Conservation (phyloP, 2,329 filamentous ascomycete species). For the Phialophora tarda region DNA sequence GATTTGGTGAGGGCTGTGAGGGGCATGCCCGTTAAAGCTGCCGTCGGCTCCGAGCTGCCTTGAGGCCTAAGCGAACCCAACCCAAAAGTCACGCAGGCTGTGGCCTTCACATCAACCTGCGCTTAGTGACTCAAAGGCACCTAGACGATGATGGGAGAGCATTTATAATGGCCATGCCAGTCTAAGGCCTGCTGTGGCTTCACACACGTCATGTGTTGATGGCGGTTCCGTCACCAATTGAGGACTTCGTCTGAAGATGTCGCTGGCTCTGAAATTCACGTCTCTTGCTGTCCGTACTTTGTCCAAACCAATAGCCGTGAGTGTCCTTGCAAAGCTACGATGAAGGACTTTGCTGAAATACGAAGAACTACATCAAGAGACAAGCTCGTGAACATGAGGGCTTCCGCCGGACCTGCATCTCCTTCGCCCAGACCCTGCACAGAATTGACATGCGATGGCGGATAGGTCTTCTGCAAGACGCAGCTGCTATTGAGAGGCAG, state of each 20-base stretch:
- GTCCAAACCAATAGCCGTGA: conserved; percentile 71
- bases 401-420: conserved; percentile 66
- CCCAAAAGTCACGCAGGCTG: conserved; percentile 1
- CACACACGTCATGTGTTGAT: not conserved
- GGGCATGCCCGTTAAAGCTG: conserved; percentile 3
- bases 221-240: not conserved
- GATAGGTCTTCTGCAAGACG: conserved; percentile 68
- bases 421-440: conserved; percentile 68
- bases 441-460: conserved; percentile 71
- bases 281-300: conserved; percentile 69
- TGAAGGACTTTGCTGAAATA: conserved; percentile 14
- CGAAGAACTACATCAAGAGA: conserved; percentile 69
- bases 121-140: not conserved
- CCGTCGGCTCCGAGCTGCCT: conserved; percentile 3
- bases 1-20: not conserved
- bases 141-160: not conserved
- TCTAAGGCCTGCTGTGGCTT: not conserved
- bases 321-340: conserved; percentile 37
- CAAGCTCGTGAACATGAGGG: conserved; percentile 72
- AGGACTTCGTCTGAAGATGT: conserved; percentile 31
- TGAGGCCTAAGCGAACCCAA: not conserved
- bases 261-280: conserved; percentile 67
- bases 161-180: not conserved
- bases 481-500: conserved; percentile 55
- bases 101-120: not conserved